Percentiles rank a stretch among this genome's conserved stretches.
phyloP scores from a whole-genome alignment of 1,284 basidiomycete species.

The Heterobasidion annosum region DNA sequence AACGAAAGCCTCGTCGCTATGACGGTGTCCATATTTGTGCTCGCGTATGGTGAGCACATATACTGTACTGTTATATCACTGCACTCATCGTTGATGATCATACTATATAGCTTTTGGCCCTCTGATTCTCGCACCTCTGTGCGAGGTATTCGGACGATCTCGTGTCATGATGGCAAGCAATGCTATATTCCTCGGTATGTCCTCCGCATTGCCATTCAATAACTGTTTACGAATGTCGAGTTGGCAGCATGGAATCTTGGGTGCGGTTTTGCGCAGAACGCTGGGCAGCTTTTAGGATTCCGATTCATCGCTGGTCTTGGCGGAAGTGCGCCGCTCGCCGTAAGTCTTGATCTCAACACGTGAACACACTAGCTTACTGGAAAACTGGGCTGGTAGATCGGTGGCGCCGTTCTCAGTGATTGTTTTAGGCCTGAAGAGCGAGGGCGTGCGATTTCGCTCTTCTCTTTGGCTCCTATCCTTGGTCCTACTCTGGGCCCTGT shows the following conservation, averaged over 20 bases:
- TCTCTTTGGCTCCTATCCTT: slow-evolving; percentile 33
- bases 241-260: slow-evolving; percentile 51
- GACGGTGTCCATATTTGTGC: slow-evolving; percentile 58
- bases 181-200: slow-evolving; percentile 48
- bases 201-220: neutral
- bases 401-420: slow-evolving; percentile 42
- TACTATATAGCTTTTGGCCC: slow-evolving; percentile 42
- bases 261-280: slow-evolving; percentile 57
- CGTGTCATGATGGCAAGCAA: slow-evolving; percentile 40
- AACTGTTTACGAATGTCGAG: neutral
- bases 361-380: no score
- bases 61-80: no score
- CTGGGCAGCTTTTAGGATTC: slow-evolving; percentile 51
- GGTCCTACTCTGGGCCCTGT: slow-evolving; percentile 36
- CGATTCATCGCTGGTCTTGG: slow-evolving; percentile 58
- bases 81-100: neutral
- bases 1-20: slow-evolving; percentile 43
- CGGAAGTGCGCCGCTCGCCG: slow-evolving; percentile 54
- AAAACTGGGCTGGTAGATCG: neutral
- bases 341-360: slow-evolving; percentile 12
- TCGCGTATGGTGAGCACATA: slow-evolving; percentile 43
- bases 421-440: slow-evolving; percentile 35
- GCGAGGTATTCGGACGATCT: slow-evolving; percentile 38
- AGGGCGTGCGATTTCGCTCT: slow-evolving; percentile 36
- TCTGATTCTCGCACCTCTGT: slow-evolving; percentile 44